These are phyloP conservation scores for Xylariales sp. DNA, from an alignment of 2,329 filamentous ascomycete genomes.

Conservation along the genomic window DNA sequence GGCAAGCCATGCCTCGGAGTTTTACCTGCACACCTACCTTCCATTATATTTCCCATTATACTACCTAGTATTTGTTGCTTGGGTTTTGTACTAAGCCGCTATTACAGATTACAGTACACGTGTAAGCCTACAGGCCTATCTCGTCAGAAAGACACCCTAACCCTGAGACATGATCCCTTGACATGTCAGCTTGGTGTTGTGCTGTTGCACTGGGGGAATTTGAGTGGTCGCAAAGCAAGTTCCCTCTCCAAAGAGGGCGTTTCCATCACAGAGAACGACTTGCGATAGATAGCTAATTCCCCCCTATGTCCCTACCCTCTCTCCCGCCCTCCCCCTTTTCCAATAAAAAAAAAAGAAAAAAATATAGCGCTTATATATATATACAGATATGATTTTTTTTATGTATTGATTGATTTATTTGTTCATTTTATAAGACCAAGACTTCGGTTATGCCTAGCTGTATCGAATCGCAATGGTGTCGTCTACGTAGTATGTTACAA, in stretches of 20 bases:
- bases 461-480: neutral
- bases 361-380: neutral
- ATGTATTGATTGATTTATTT: too few species aligned
- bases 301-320: too few species aligned
- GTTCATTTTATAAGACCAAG: constrained; percentile 14
- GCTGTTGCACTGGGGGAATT: constrained; percentile 1
- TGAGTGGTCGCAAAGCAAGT: constrained; percentile 9
- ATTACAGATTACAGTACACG: constrained; percentile 26
- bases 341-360: too few species aligned
- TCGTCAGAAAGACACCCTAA: constrained; percentile 27
- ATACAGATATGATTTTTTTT: too few species aligned
- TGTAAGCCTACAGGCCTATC: constrained; percentile 34
- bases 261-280: neutral
- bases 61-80: neutral
- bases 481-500: too few species aligned
- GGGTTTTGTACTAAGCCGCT: constrained; percentile 14
- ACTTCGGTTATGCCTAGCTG: neutral
- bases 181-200: constrained; percentile 28
- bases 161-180: constrained; percentile 31
- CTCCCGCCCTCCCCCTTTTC: too few species aligned
- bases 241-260: neutral
- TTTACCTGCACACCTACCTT: constrained; percentile 6
- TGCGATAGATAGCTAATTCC: neutral
- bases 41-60: neutral
- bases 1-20: constrained; percentile 19